These are phyloP conservation scores for Euphorbia lathyris DNA, from an alignment of 345 rosid genomes.

Conservation along the genomic window DNA sequence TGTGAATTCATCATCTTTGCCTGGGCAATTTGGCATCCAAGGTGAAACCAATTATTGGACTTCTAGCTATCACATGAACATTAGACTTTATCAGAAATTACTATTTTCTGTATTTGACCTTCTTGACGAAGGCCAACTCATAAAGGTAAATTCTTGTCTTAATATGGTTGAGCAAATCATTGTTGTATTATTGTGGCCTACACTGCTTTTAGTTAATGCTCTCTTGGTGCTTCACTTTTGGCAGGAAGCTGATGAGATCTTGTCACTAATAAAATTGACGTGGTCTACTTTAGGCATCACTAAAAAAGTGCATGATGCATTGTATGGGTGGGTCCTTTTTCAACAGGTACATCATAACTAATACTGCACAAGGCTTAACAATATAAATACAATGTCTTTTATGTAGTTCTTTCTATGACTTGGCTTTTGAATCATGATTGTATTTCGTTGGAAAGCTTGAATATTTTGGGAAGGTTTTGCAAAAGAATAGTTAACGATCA, in stretches of 20 bases:
- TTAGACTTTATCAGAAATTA: slow-evolving; percentile 76
- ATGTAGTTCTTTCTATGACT: slow-evolving; percentile 1
- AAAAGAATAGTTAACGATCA: background rate
- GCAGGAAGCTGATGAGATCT: slow-evolving; percentile 70
- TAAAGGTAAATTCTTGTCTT: slow-evolving; percentile 57
- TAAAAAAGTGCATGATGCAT: slow-evolving; percentile 63
- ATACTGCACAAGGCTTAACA: slow-evolving; percentile 4
- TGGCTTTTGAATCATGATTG: background rate
- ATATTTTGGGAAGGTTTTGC: background rate
- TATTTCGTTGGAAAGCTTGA: background rate
- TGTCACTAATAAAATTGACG: slow-evolving; percentile 56
- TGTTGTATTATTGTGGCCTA: slow-evolving; percentile 7
- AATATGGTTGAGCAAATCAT: slow-evolving; percentile 3
- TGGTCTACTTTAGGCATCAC: slow-evolving; percentile 95
- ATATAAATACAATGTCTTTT: background rate
- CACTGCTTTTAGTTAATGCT: slow-evolving; percentile 7
- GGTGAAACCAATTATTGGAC: slow-evolving; percentile 82
- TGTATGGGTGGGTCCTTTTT: slow-evolving; percentile 80
- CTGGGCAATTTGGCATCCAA: slow-evolving; percentile 56
- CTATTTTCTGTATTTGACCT: slow-evolving; percentile 70
- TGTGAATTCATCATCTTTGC: slow-evolving; percentile 53
- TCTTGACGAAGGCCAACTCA: slow-evolving; percentile 91
- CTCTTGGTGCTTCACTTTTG: slow-evolving; percentile 20
- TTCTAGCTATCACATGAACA: slow-evolving; percentile 71
- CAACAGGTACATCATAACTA: slow-evolving; percentile 76